Percentiles rank a stretch among this genome's conserved stretches.
These are phyloP conservation scores for Mycena metata DNA, from an alignment of 768 basidiomycete species.

Conservation along the genomic window DNA sequence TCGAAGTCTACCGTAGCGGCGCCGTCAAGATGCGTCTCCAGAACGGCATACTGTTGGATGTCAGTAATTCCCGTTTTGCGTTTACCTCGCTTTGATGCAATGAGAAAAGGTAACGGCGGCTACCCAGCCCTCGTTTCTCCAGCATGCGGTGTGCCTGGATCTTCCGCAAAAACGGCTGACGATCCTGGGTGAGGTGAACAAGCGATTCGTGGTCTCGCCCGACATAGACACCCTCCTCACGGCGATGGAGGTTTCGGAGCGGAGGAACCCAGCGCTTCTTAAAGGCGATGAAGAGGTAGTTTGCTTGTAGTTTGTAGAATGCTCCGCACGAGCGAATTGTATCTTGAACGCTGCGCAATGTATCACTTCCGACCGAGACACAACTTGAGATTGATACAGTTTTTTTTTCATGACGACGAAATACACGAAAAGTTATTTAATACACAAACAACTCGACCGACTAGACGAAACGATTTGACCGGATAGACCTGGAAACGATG, in stretches of 20 bases:
- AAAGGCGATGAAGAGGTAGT: slow-evolving; percentile 67
- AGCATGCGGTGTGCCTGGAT: slow-evolving; percentile 87
- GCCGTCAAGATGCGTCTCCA: slow-evolving; percentile 87
- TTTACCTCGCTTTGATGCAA: slow-evolving; percentile 20
- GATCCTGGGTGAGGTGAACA: slow-evolving; percentile 89
- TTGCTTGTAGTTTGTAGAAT: too few species aligned
- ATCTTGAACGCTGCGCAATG: too few species aligned
- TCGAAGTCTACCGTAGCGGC: slow-evolving; percentile 90
- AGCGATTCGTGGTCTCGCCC: slow-evolving; percentile 87
- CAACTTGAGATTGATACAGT: too few species aligned
- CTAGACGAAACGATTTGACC: too few species aligned
- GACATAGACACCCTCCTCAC: slow-evolving; percentile 81
- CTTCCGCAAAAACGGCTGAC: slow-evolving; percentile 66
- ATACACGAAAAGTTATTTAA: too few species aligned
- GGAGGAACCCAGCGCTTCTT: slow-evolving; percentile 40
- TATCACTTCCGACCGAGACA: too few species aligned
- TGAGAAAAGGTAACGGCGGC: slow-evolving; percentile 77
- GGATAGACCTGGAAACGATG: too few species aligned
- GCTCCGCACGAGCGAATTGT: too few species aligned
- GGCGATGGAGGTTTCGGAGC: slow-evolving; percentile 72
- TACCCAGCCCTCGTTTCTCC: slow-evolving; percentile 89
- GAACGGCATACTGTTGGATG: slow-evolving; percentile 88
- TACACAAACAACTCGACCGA: slow-evolving; percentile 46
- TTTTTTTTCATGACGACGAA: too few species aligned
- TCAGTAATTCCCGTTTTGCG: slow-evolving; percentile 52